Conservation (phyloP, 768 basidiomycete genomes). For the Boletus pseudopeckii region DNA sequence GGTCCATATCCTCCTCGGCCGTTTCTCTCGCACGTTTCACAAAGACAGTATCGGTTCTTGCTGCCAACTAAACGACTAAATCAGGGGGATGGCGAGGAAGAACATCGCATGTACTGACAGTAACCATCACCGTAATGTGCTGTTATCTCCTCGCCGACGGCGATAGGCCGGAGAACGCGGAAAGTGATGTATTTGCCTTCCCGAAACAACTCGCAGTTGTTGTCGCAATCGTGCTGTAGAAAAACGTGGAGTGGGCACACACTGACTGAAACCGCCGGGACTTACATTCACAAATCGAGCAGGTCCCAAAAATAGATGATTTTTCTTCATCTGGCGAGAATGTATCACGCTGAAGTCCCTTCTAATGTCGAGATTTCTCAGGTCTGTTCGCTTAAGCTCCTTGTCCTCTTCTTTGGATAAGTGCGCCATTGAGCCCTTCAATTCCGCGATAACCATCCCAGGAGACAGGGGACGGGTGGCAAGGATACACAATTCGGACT, state of each 20-base stretch:
- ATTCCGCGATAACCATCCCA: conserved; percentile 75
- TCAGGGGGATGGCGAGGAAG: conserved; percentile 21
- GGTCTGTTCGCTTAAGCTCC: conserved; percentile 80
- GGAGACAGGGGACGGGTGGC: conserved; percentile 69
- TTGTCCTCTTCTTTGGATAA: conserved; percentile 81
- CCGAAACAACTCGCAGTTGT: conserved; percentile 85
- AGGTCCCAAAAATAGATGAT: conserved; percentile 85
- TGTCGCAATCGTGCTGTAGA: conserved; percentile 82
- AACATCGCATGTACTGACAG: conserved; percentile 52
- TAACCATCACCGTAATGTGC: conserved; percentile 90
- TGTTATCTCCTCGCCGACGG: conserved; percentile 81
- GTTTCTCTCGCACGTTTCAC: conserved; percentile 80
- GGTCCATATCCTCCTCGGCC: conserved; percentile 68
- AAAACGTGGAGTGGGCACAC: neutral
- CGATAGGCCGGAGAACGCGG: conserved; percentile 73
- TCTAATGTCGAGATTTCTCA: conserved; percentile 65
- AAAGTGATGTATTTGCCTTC: conserved; percentile 90
- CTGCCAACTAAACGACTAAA: conserved; percentile 52
- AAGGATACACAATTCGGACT: conserved; percentile 84
- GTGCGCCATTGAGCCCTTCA: conserved; percentile 89
- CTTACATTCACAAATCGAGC: conserved; percentile 91
- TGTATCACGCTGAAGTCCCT: conserved; percentile 90
- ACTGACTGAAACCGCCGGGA: conserved; percentile 8
- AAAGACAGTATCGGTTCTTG: conserved; percentile 73
- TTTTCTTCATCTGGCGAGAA: conserved; percentile 89